Conservation (phyloP, 805 yeast genomes). For the Starmerella ratchasimensis region DNA sequence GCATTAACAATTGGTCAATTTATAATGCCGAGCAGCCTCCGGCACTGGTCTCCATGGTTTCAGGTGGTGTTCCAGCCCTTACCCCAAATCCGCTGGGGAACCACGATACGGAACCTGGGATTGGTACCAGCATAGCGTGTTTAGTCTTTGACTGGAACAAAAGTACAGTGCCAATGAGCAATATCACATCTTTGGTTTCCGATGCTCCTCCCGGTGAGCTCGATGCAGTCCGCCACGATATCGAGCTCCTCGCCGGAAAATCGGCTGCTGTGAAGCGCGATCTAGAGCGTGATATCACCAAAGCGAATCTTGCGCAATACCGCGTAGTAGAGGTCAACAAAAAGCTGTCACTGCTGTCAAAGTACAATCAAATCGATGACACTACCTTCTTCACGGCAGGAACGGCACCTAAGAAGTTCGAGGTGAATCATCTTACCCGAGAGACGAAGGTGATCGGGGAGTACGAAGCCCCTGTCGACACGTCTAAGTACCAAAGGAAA, state of each 20-base stretch:
- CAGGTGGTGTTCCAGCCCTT: too few relatives aligned
- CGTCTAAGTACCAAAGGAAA: conserved; percentile 13
- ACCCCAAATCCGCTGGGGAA: too few relatives aligned
- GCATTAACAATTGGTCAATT: too few relatives aligned
- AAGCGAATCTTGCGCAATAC: conserved; percentile 29
- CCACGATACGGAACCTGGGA: too few relatives aligned
- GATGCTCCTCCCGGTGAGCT: conserved; percentile 50
- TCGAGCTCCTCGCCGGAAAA: conserved; percentile 24
- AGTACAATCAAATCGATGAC: conserved; percentile 16
- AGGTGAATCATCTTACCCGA: conserved; percentile 22
- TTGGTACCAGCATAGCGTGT: too few relatives aligned
- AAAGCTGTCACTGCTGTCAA: conserved; percentile 14
- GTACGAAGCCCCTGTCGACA: conserved; percentile 7
- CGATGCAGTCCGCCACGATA: conserved; percentile 31
- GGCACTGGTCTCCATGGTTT: too few relatives aligned
- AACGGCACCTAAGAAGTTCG: conserved; percentile 19
- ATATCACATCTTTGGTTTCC: conserved; percentile 26
- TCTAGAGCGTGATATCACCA: conserved; percentile 26
- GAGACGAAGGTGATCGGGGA: conserved; percentile 10
- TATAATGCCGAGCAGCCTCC: too few relatives aligned
- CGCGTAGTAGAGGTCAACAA: conserved; percentile 18
- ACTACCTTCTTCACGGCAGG: conserved; percentile 22
- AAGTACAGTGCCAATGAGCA: conserved; percentile 9
- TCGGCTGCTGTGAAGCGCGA: conserved; percentile 11
- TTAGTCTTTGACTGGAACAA: too few relatives aligned